A percentile compares a stretch with the other conserved stretches of the same genome.
Evolutionary conservation across 306 rosid species (phyloP).

Genomic region (Trifolium dubium): DNA sequence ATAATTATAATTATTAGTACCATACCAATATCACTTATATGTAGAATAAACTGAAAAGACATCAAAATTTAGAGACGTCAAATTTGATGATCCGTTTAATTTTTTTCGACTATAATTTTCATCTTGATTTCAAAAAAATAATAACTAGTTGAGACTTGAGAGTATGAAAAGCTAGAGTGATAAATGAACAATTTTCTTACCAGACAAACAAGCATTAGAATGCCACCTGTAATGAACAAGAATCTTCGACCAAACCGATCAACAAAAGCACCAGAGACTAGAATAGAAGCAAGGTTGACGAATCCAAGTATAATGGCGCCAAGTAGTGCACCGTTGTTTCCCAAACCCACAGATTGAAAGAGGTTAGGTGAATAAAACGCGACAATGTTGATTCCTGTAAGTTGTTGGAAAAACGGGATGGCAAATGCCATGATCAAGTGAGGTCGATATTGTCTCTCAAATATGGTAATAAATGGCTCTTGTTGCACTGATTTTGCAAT

Average conservation of each 20-base stretch:
- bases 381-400: slow-evolving; percentile 67
- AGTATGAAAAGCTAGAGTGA: too few species aligned
- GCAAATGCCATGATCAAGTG: slow-evolving; percentile 64
- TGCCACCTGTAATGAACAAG: slow-evolving; percentile 65
- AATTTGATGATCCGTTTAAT: too few species aligned
- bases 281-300: slow-evolving; percentile 57
- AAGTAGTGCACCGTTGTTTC: slow-evolving; percentile 60
- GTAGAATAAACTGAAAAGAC: background rate
- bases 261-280: slow-evolving; percentile 55
- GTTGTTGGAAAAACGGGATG: slow-evolving; percentile 64
- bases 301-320: slow-evolving; percentile 62
- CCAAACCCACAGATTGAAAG: slow-evolving; percentile 77
- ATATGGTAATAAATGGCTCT: slow-evolving; percentile 63
- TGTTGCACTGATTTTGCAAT: slow-evolving; percentile 42
- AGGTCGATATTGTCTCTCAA: slow-evolving; percentile 65
- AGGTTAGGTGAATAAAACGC: slow-evolving; percentile 77
- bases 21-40: background rate
- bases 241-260: slow-evolving; percentile 78
- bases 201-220: slow-evolving; percentile 63
- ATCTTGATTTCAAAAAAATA: too few species aligned
- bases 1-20: background rate
- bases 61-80: background rate
- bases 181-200: slow-evolving; percentile 30
- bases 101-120: background rate
- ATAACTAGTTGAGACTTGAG: too few species aligned